phyloP scores from a whole-genome alignment of 192 early-diverging fungal genomes.

The Phlyctochytrium bullatum region DNA sequence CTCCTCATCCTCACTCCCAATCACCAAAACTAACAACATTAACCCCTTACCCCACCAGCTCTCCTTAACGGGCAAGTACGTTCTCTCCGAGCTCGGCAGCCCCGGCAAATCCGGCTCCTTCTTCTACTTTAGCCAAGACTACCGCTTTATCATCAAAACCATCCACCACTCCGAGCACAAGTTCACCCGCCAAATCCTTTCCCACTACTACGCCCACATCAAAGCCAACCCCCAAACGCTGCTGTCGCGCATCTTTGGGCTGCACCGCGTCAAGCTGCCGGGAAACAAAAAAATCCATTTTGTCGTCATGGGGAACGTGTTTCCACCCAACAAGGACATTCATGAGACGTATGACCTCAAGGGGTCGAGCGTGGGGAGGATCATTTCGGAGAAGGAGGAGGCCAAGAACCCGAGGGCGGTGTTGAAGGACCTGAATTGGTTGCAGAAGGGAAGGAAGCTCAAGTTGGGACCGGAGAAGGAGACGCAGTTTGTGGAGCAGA shows the following conservation, averaged over 20 bases:
- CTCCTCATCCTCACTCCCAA: neutral
- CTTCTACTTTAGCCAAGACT: slow-evolving; percentile 98
- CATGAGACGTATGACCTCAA: slow-evolving; percentile 96
- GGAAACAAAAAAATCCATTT: slow-evolving; percentile 95
- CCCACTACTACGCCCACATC: slow-evolving; percentile 89
- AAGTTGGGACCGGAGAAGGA: slow-evolving; percentile 82
- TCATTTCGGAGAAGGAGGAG: slow-evolving; percentile 72
- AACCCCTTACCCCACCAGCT: slow-evolving; percentile 39
- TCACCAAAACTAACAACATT: neutral
- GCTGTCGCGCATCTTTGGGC: slow-evolving; percentile 89
- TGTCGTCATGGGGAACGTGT: slow-evolving; percentile 99
- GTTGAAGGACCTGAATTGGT: slow-evolving; percentile 97
- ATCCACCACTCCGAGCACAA: slow-evolving; percentile 94
- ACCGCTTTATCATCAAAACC: slow-evolving; percentile 98
- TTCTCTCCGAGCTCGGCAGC: slow-evolving; percentile 89
- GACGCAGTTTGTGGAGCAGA: slow-evolving; percentile 76
- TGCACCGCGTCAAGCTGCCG: slow-evolving; percentile 94
- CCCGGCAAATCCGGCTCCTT: slow-evolving; percentile 96
- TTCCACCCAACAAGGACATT: slow-evolving; percentile 95
- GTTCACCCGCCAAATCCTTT: slow-evolving; percentile 84
- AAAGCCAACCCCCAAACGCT: slow-evolving; percentile 87
- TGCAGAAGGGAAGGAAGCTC: slow-evolving; percentile 68
- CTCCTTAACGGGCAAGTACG: slow-evolving; percentile 94
- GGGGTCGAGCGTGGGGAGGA: slow-evolving; percentile 85
- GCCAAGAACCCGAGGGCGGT: slow-evolving; percentile 82